phyloP scores from a whole-genome alignment of 768 basidiomycete genomes.

The Boletellus emodensis region DNA sequence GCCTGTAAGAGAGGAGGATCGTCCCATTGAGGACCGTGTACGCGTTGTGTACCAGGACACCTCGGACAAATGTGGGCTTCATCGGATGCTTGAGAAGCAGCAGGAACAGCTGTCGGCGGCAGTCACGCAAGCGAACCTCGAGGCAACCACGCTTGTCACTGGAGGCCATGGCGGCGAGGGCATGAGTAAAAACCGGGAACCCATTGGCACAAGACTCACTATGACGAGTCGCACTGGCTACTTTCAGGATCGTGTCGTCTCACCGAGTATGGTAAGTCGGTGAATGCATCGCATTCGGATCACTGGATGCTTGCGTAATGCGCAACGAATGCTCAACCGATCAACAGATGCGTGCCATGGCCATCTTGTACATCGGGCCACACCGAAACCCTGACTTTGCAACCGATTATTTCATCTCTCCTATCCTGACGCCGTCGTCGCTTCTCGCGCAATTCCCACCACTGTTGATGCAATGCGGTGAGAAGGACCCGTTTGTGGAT shows the following conservation, averaged over 20 bases:
- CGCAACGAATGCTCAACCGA: constrained; percentile 6
- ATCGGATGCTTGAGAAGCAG: constrained; percentile 38
- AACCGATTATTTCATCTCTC: constrained; percentile 94
- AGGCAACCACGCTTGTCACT: constrained; percentile 38
- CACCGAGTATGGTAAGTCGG: constrained; percentile 87
- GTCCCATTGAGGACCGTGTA: constrained; percentile 71
- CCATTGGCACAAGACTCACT: constrained; percentile 83
- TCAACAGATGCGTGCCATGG: constrained; percentile 99
- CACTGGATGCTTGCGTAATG: neutral
- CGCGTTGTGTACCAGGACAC: constrained; percentile 45
- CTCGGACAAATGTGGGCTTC: constrained; percentile 13
- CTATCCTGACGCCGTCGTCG: constrained; percentile 79
- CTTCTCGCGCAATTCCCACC: constrained; percentile 93
- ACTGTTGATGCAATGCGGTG: constrained; percentile 90
- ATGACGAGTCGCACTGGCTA: constrained; percentile 95
- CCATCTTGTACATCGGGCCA: constrained; percentile 93
- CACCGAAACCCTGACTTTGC: constrained; percentile 91
- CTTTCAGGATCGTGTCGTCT: constrained; percentile 90
- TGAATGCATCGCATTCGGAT: constrained; percentile 3
- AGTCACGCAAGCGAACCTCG: constrained; percentile 46
- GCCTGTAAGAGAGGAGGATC: constrained; percentile 61
- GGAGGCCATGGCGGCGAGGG: constrained; percentile 27
- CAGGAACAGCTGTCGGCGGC: constrained; percentile 52
- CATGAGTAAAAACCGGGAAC: constrained; percentile 42
- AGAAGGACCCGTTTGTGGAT: constrained; percentile 94